Conservation (phyloP, 306 rosid genomes). For the Vigna nakashimae region DNA sequence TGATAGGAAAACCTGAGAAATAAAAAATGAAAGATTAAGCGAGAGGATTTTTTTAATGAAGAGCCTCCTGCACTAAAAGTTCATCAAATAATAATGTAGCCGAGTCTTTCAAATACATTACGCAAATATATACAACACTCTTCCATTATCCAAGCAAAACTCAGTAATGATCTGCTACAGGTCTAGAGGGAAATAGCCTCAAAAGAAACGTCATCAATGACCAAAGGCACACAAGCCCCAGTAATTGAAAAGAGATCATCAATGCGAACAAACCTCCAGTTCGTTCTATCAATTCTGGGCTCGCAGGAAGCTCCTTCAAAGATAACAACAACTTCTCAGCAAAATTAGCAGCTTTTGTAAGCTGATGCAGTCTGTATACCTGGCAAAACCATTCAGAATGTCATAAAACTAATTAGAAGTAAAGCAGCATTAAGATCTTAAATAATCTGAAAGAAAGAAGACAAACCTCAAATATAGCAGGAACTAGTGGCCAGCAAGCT, state of each 20-base stretch:
- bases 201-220: constrained; percentile 81
- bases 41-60: background rate
- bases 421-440: constrained; percentile 27
- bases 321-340: constrained; percentile 65
- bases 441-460: constrained; percentile 23
- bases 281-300: constrained; percentile 67
- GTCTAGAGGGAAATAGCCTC: constrained; percentile 95
- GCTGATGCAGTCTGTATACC: constrained; percentile 82
- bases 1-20: background rate
- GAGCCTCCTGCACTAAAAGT: constrained; percentile 12
- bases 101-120: background rate
- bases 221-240: constrained; percentile 84
- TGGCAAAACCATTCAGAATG: constrained; percentile 44
- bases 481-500: constrained; percentile 86
- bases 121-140: constrained; percentile 40
- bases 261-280: constrained; percentile 65
- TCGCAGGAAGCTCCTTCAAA: constrained; percentile 59
- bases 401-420: constrained; percentile 12
- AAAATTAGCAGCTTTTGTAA: constrained; percentile 75
- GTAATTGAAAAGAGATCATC: constrained; percentile 63
- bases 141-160: constrained; percentile 20
- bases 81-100: constrained; percentile 29
- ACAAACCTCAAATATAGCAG: constrained; percentile 81
- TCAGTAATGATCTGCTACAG: constrained; percentile 87
- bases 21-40: background rate